Base-by-base conservation (phyloP, 305 asterid species). In the Ruellia speciosa region DNA sequence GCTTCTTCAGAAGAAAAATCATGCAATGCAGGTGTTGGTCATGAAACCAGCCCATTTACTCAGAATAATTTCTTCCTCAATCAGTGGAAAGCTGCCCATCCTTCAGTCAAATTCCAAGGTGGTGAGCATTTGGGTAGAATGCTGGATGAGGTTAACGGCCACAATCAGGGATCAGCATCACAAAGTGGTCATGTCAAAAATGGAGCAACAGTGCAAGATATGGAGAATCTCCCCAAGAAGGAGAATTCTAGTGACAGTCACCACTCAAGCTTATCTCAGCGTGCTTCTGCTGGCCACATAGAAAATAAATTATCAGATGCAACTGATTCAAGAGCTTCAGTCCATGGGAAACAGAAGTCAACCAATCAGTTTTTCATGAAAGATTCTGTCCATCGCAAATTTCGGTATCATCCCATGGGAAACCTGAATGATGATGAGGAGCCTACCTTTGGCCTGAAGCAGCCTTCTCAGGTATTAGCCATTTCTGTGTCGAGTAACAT, bases 361-460 rank as follows among this genome's bases (percentile, higher is more conserved):
- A 69, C 65, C 62, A 80, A 77, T 76, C 83, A 77, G 71, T 72
- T 60, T 62, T 68, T 73, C 59, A 61, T 77, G 64, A 82, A 70
- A 64, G 81, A 49, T 65, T 54, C 92, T 18, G 79, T 74, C 64
- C 74, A 83, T 60, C 84, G 81, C 58, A 87, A 87, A 72, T 83
- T 87, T 81, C 95, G 79, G 66, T 74, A 74, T 77, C 95, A 90
- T 77, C 95, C 96, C 65, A 79, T 90, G 95, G 94, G 94, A 58
- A 83, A 87, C 69, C 59, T 79, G 76, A 90, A 81, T 60, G 86
- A 77, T 67, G 77, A 76, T 64, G 70, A 46, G 51, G 88, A 73
- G 59, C 73, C 77, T 73, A 37, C 70, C 45, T 31, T 49, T 73
- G 85, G 68, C 39, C 55, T 53, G 70, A 79, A 80, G 72, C 84